These are phyloP conservation scores for Artemisia argyi DNA, from an alignment of 129 eudicot species.

Conservation along the genomic window DNA sequence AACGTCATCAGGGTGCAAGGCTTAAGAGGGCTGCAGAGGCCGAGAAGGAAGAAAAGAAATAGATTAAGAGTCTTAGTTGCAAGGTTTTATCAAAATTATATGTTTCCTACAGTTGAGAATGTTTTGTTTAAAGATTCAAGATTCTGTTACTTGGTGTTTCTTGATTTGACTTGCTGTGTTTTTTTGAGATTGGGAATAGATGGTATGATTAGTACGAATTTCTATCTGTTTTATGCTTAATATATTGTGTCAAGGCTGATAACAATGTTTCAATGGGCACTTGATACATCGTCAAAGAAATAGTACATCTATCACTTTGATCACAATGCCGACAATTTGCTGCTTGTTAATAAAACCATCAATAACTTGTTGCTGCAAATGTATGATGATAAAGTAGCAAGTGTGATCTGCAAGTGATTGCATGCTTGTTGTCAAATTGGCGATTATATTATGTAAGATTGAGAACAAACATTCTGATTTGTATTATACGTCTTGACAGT, in stretches of 20 bases:
- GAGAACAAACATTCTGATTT: conserved; percentile 19
- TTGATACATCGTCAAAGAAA: background rate
- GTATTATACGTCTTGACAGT: background rate
- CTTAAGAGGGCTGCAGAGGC: conserved; percentile 78
- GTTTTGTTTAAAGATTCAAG: too few species aligned
- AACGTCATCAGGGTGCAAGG: conserved; percentile 56
- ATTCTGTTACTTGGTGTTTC: background rate
- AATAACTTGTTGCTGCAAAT: background rate
- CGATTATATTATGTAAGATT: background rate
- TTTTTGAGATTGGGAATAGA: background rate
- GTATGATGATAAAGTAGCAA: background rate
- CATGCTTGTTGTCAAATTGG: conserved; percentile 2
- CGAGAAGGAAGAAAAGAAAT: conserved; percentile 73
- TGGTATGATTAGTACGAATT: conserved; percentile 2
- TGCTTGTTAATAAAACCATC: background rate
- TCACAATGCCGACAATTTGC: too few species aligned
- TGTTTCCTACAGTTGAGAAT: background rate
- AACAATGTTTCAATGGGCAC: background rate
- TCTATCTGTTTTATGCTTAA: background rate
- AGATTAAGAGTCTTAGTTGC: background rate
- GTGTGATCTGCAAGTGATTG: background rate
- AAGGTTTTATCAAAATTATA: too few species aligned
- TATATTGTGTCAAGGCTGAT: too few species aligned
- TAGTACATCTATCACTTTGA: background rate
- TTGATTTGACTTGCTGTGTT: background rate